Percentiles rank a stretch among this genome's conserved stretches.
Evolutionary conservation across 768 basidiomycete species (phyloP).

Genomic region (Harrya chromipes): DNA sequence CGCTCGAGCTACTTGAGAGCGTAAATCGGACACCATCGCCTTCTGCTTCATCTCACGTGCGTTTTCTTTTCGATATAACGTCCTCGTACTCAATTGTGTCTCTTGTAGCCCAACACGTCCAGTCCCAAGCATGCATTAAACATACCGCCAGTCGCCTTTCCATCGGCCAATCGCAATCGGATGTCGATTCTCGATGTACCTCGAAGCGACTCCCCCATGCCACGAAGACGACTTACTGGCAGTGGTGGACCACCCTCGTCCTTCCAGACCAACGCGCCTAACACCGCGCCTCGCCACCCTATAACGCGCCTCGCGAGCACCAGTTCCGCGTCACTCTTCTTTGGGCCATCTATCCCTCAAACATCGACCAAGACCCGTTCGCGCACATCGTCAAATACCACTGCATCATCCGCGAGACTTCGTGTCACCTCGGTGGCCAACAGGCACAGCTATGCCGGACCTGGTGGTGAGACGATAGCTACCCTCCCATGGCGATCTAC

Average conservation of each 20-base stretch:
- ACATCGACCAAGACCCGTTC: conserved; percentile 18
- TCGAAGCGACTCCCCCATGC: conserved; percentile 50
- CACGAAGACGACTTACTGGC: conserved; percentile 50
- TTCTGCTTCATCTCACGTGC: conserved; percentile 29
- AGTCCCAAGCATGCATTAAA: conserved; percentile 14
- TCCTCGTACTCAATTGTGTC: background rate
- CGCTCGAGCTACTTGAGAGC: conserved; percentile 59
- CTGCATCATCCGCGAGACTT: conserved; percentile 4
- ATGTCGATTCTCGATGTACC: conserved; percentile 34
- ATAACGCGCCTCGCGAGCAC: conserved; percentile 50
- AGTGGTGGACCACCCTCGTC: conserved; percentile 30
- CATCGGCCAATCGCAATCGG: conserved; percentile 40
- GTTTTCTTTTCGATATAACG: background rate
- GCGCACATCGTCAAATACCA: conserved; percentile 23
- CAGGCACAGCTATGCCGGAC: conserved; percentile 67
- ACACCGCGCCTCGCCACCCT: conserved; percentile 33
- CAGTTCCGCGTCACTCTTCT: conserved; percentile 63
- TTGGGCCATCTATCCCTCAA: conserved; percentile 46
- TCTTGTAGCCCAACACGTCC: conserved; percentile 14
- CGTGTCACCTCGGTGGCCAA: conserved; percentile 34
- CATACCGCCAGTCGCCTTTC: conserved; percentile 30
- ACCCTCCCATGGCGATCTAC: conserved; percentile 37
- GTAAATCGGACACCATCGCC: conserved; percentile 44
- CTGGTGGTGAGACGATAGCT: conserved; percentile 33
- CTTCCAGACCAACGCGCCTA: conserved; percentile 27